These are phyloP conservation scores for Xylaria sp. DNA, from an alignment of 2,329 filamentous ascomycete species.

Conservation along the genomic window DNA sequence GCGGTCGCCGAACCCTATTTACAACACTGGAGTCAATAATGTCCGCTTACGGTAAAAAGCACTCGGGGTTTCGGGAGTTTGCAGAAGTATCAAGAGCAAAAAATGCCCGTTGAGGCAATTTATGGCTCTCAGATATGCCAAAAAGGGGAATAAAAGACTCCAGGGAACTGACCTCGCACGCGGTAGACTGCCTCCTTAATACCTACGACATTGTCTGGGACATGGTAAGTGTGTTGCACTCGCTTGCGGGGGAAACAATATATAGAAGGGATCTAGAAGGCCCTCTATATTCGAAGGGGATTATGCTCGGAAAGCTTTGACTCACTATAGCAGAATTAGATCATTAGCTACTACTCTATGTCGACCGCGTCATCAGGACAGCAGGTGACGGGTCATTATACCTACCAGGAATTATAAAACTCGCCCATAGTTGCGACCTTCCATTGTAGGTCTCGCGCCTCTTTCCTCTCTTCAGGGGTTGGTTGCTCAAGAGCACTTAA, in stretches of 20 bases:
- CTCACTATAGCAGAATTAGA: constrained; percentile 21
- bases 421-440: constrained; percentile 38
- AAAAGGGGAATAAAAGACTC: no score
- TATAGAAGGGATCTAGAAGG: not conserved
- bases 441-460: constrained; percentile 69
- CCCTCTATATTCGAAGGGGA: not conserved
- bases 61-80: no score
- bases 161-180: no score
- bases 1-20: constrained; percentile 35
- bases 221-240: constrained; percentile 25
- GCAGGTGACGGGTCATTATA: constrained; percentile 2
- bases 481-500: constrained; percentile 53
- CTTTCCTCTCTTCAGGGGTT: constrained; percentile 59
- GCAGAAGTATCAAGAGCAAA: no score
- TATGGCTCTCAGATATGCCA: no score
- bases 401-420: constrained; percentile 36
- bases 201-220: constrained; percentile 35
- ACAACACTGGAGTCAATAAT: no score
- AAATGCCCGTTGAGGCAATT: no score
- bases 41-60: no score
- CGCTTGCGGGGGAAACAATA: not conserved
- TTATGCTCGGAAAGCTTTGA: constrained; percentile 12
- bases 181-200: constrained; percentile 38
- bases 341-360: constrained; percentile 10
- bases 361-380: not conserved